phyloP scores from a whole-genome alignment of 1,284 basidiomycete species.

The Microbotryum intermedium region DNA sequence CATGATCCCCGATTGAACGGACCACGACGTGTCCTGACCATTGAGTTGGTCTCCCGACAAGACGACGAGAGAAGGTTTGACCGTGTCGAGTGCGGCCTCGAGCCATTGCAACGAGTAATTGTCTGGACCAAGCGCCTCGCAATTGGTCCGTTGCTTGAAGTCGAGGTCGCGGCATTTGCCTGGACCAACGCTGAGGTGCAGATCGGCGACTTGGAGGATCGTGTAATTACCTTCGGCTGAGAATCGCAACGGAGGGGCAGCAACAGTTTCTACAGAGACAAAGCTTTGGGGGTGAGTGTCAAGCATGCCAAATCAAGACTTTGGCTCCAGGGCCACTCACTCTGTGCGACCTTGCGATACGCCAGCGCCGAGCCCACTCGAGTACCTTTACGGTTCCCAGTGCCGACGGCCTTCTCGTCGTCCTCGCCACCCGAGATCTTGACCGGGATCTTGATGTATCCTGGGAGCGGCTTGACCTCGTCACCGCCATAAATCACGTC shows the following conservation, averaged over 20 bases:
- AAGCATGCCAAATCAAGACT: conserved; percentile 35
- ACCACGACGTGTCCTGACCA: conserved; percentile 73
- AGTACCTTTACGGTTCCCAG: conserved; percentile 24
- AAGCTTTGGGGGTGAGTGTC: conserved; percentile 28
- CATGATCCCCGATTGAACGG: conserved; percentile 70
- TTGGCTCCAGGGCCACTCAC: not conserved
- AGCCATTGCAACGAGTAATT: conserved; percentile 63
- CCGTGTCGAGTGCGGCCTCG: conserved; percentile 59
- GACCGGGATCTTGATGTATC: conserved; percentile 59
- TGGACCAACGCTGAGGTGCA: conserved; percentile 52
- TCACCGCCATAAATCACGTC: conserved; percentile 72
- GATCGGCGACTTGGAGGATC: conserved; percentile 79
- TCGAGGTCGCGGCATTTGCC: conserved; percentile 32
- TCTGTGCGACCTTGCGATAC: conserved; percentile 10
- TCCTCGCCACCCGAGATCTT: conserved; percentile 42
- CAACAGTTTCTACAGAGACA: conserved; percentile 14
- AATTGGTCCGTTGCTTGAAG: conserved; percentile 10
- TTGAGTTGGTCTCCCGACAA: conserved; percentile 40
- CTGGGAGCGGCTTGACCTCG: conserved; percentile 60
- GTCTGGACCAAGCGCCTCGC: conserved; percentile 43
- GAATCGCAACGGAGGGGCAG: conserved; percentile 62
- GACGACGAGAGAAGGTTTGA: conserved; percentile 82
- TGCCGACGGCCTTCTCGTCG: conserved; percentile 30
- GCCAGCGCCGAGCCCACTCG: conserved; percentile 14
- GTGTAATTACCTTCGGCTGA: conserved; percentile 72